Evolutionary conservation across 2,329 filamentous ascomycete genomes (phyloP), one percentile per base, ranked within the genome.

Genomic region (Tetracladium maxilliforme): DNA sequence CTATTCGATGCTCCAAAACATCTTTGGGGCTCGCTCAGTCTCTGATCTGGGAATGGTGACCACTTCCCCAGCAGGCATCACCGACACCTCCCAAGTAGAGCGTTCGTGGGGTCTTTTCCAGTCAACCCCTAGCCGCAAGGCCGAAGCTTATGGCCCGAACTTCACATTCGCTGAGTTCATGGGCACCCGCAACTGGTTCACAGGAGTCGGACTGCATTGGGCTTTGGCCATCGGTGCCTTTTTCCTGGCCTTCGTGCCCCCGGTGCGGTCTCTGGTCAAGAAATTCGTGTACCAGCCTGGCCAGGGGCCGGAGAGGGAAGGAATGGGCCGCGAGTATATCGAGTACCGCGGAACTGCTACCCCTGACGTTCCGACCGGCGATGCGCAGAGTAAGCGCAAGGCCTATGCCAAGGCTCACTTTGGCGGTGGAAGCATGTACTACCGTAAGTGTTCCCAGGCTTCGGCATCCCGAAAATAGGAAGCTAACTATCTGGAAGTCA

Each of bases 281-380:
- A 51, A 41, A 19, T 47, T 52, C 19, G 54, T 68, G 5, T 54
- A 48, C 30, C 52, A 63, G 34, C 69, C 70, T 1, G 70, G 70
- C 8, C 45, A 69, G 23, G 70, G 70, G 3, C 54, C 60, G 3
- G 47, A 49, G 11, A 51, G 47, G 15, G 66, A 78, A 39, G 48
- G 56, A 14, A 56, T 61, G 23, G 61, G 56, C 36, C 63, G 63
- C 18, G 67, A 81, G 25, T 58, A 63, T 27, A 47, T 79, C 15
- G 68, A 75, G 42, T 78, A 70, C 40, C 61, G 67, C 9, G 74
- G 62, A 5, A 54, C 80, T 12, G 79, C 65, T 2, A 58, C 54
- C n/a, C 69, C 74, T 0, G 73, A 79, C 35, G 27, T 49, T 27
- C 31, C 45, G 28, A 49, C 47, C 13, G 45, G 51, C 11, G 52